Conservation (phyloP, 2,329 filamentous ascomycete species). For the Trichoderma sp. region DNA sequence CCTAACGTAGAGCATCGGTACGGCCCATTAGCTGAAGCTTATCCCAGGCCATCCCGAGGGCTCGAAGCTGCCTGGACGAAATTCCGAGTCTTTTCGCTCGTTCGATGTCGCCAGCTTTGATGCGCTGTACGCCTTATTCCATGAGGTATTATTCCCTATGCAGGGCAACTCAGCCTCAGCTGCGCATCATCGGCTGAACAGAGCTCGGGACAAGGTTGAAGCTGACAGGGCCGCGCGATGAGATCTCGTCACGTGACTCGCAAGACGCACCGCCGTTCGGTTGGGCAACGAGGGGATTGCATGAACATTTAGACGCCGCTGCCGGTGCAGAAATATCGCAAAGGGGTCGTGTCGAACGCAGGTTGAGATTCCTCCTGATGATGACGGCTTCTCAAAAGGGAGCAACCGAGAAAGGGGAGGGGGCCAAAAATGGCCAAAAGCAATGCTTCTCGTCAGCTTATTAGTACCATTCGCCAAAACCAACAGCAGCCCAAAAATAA, state of each 20-base stretch:
- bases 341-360: background rate
- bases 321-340: background rate
- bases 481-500: background rate
- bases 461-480: constrained; percentile 1
- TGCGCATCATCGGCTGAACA: background rate
- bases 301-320: background rate
- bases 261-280: background rate
- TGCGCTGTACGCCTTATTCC: background rate
- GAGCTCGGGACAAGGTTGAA: background rate
- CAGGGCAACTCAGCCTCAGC: background rate
- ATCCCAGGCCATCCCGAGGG: background rate
- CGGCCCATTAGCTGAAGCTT: background rate
- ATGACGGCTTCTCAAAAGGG: background rate
- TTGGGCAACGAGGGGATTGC: background rate
- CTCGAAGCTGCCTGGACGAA: background rate
- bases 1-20: background rate
- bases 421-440: background rate
- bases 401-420: background rate
- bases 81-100: background rate
- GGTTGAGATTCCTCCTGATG: background rate
- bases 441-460: constrained; percentile 15
- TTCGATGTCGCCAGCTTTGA: background rate
- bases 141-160: background rate
- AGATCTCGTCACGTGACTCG: background rate
- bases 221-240: background rate